Conservation (phyloP, 2,329 filamentous ascomycete species). For the Penicillium sp. region DNA sequence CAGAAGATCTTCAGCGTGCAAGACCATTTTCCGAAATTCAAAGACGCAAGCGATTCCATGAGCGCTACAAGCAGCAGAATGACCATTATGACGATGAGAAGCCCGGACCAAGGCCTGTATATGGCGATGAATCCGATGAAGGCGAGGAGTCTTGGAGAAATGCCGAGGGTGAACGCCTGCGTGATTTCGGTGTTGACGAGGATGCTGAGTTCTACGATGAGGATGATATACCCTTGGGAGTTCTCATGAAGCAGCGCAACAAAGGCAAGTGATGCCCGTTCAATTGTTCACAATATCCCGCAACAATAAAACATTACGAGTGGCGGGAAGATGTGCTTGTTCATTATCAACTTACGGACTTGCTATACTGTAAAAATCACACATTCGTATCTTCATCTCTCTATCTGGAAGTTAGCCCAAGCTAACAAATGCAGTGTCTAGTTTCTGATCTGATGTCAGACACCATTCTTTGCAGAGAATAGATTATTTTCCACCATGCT, state of each 20-base stretch:
- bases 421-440: too few species aligned
- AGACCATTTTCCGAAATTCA: slow-evolving; percentile 41
- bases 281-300: neutral
- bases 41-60: slow-evolving; percentile 48
- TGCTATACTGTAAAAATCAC: too few species aligned
- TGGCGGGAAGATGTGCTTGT: too few species aligned
- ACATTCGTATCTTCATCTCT: neutral
- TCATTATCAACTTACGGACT: too few species aligned
- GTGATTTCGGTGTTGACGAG: slow-evolving; percentile 68
- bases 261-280: neutral
- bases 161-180: slow-evolving; percentile 63
- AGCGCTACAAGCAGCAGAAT: slow-evolving; percentile 36
- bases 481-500: too few species aligned
- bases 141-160: slow-evolving; percentile 67
- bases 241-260: slow-evolving; percentile 51
- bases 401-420: too few species aligned
- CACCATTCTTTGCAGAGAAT: too few species aligned
- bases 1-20: slow-evolving; percentile 53
- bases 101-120: slow-evolving; percentile 24
- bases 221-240: slow-evolving; percentile 62
- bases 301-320: too few species aligned
- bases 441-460: too few species aligned
- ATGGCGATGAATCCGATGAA: slow-evolving; percentile 37
- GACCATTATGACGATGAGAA: slow-evolving; percentile 24
- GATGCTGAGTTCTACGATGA: slow-evolving; percentile 67